phyloP scores from a whole-genome alignment of 768 basidiomycete species.

The Mycena chlorophos region DNA sequence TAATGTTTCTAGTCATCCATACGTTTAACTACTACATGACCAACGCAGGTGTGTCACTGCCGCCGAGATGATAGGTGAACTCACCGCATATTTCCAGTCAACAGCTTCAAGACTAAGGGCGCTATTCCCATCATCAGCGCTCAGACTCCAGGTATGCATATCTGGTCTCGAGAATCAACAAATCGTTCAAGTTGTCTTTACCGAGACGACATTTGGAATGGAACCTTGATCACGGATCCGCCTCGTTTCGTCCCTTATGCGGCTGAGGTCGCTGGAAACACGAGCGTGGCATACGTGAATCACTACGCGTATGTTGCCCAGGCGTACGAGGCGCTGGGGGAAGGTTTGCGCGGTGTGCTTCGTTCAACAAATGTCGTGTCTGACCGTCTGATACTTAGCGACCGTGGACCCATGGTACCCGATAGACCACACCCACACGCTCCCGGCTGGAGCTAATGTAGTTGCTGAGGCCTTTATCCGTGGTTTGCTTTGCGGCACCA shows the following conservation, averaged over 20 bases:
- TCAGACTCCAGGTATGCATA: constrained; percentile 39
- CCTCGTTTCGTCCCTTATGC: constrained; percentile 50
- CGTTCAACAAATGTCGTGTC: too few species aligned
- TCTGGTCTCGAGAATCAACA: background rate
- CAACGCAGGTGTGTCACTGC: background rate
- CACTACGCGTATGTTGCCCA: constrained; percentile 49
- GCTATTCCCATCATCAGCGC: constrained; percentile 49
- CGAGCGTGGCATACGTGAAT: constrained; percentile 43
- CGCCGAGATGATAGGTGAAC: constrained; percentile 34
- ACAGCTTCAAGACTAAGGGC: constrained; percentile 44
- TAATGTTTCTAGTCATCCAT: constrained; percentile 29
- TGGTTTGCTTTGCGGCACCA: constrained; percentile 43
- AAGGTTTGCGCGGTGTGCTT: constrained; percentile 12
- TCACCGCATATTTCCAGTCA: constrained; percentile 22
- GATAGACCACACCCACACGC: constrained; percentile 49
- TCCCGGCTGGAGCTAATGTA: constrained; percentile 43
- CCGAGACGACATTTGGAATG: constrained; percentile 42
- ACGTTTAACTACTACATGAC: constrained; percentile 47
- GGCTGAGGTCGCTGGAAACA: constrained; percentile 34
- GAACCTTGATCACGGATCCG: constrained; percentile 34
- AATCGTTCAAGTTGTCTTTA: background rate
- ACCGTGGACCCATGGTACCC: constrained; percentile 44
- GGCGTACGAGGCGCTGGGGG: constrained; percentile 41
- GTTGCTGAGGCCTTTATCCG: constrained; percentile 51
- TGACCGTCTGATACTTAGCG: too few species aligned